phyloP scores from a whole-genome alignment of 2,329 filamentous ascomycete species.

The Verticillium zaregamsianum region DNA sequence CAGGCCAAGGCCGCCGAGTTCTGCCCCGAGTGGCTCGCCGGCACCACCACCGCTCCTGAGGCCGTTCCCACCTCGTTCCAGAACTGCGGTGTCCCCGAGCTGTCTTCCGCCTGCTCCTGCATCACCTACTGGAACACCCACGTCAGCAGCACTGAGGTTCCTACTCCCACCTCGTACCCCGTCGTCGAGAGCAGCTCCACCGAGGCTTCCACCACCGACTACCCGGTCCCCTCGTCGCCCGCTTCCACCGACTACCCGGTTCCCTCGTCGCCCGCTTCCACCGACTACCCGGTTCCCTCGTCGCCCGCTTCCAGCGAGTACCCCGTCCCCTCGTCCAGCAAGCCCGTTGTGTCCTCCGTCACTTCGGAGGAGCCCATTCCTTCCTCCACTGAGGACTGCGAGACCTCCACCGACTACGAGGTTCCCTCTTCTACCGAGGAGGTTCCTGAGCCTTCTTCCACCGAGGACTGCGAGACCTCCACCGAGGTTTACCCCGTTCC shows the following conservation, averaged over 20 bases:
- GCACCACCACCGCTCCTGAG: slow-evolving; percentile 18
- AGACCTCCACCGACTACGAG: neutral
- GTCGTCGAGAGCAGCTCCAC: neutral
- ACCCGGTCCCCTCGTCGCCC: slow-evolving; percentile 25
- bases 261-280: neutral
- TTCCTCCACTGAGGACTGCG: neutral
- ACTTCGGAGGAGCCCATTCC: no score
- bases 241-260: slow-evolving; percentile 27
- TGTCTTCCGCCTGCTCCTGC: slow-evolving; percentile 31
- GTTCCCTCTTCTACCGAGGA: neutral
- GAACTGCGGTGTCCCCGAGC: slow-evolving; percentile 18
- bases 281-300: neutral
- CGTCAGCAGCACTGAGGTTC: neutral
- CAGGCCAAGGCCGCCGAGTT: slow-evolving; percentile 20
- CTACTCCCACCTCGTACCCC: neutral
- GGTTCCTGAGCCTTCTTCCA: neutral
- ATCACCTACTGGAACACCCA: slow-evolving; percentile 21
- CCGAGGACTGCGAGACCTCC: neutral
- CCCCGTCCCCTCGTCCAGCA: neutral
- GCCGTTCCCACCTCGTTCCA: slow-evolving; percentile 24
- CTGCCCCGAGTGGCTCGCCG: slow-evolving; percentile 26
- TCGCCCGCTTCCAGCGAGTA: neutral
- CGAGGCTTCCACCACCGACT: slow-evolving; percentile 1
- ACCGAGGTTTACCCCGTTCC: neutral
- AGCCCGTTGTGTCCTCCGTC: neutral